Evolutionary conservation across 2,329 filamentous ascomycete species (phyloP).

Genomic region (Fusarium chaquense): DNA sequence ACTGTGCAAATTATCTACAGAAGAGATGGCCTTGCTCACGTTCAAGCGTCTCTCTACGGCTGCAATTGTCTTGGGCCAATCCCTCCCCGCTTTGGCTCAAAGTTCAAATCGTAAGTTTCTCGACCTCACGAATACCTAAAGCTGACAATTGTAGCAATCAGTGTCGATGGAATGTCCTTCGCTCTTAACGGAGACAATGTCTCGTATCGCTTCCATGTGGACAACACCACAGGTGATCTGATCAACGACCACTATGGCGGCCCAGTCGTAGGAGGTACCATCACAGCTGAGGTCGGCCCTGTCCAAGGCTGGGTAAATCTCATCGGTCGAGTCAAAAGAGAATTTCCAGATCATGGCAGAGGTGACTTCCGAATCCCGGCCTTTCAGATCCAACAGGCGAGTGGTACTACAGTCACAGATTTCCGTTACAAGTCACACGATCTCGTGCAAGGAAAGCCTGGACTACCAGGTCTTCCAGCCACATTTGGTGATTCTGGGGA

Average conservation of each 20-base stretch:
- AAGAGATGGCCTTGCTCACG: constrained; percentile 16
- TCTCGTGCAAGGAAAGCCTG: constrained; percentile 67
- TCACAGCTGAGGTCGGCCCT: constrained; percentile 52
- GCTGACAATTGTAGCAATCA: constrained; percentile 57
- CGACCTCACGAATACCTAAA: fast-evolving
- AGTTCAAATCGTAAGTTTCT: constrained; percentile 3
- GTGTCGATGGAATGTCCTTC: constrained; percentile 67
- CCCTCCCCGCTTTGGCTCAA: neutral
- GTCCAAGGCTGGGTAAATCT: constrained; percentile 61
- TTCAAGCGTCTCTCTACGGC: neutral
- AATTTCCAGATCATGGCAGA: constrained; percentile 74
- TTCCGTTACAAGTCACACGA: constrained; percentile 69
- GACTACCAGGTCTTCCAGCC: constrained; percentile 66
- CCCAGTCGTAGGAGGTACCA: constrained; percentile 62
- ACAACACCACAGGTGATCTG: constrained; percentile 67
- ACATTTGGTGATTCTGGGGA: constrained; percentile 68
- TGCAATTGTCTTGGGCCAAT: neutral
- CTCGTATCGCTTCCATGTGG: constrained; percentile 74
- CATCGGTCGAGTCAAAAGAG: constrained; percentile 67
- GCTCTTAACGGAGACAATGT: constrained; percentile 67
- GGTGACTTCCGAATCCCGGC: constrained; percentile 73
- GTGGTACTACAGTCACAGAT: constrained; percentile 69
- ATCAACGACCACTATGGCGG: constrained; percentile 72
- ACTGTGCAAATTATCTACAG: neutral
- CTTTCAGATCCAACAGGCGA: constrained; percentile 68